Evolutionary conservation across 2,329 filamentous ascomycete species (phyloP).

Genomic region (Exophiala aquamarina): DNA sequence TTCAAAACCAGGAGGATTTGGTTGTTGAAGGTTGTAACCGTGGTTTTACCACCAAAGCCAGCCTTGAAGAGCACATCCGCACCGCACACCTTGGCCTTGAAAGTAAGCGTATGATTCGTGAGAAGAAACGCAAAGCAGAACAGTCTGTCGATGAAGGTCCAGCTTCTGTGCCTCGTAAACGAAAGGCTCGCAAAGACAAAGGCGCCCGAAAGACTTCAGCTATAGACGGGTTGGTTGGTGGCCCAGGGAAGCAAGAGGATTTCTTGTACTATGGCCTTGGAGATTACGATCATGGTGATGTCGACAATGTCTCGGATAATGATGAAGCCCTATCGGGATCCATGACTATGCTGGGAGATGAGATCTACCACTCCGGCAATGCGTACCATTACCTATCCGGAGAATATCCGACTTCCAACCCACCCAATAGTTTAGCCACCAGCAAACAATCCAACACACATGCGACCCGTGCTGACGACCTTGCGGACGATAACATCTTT

Average conservation of each 20-base stretch:
- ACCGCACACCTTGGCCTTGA: slow-evolving; percentile 72
- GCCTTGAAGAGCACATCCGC: slow-evolving; percentile 80
- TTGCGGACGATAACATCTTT: background rate
- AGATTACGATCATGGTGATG: background rate
- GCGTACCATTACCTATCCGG: slow-evolving; percentile 23
- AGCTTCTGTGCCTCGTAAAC: slow-evolving; percentile 17
- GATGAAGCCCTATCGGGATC: slow-evolving; percentile 22
- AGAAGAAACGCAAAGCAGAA: slow-evolving; percentile 42
- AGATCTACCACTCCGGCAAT: slow-evolving; percentile 24
- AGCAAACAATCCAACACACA: background rate
- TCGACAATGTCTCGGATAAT: slow-evolving; percentile 2
- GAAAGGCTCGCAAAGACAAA: slow-evolving; percentile 28
- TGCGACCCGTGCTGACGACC: background rate
- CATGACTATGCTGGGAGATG: slow-evolving; percentile 23
- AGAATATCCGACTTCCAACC: slow-evolving; percentile 17
- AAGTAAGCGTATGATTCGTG: slow-evolving; percentile 38
- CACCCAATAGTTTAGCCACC: background rate
- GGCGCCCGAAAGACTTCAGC: slow-evolving; percentile 21
- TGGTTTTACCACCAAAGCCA: slow-evolving; percentile 73
- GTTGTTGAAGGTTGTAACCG: slow-evolving; percentile 67
- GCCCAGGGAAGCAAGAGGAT: slow-evolving; percentile 29
- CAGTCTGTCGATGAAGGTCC: slow-evolving; percentile 26
- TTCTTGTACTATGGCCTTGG: background rate
- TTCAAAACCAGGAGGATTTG: slow-evolving; percentile 61
- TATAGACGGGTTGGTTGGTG: slow-evolving; percentile 38